These are phyloP conservation scores for Craterostigma plantagineum DNA, from an alignment of 257 asterid species.

Conservation along the genomic window DNA sequence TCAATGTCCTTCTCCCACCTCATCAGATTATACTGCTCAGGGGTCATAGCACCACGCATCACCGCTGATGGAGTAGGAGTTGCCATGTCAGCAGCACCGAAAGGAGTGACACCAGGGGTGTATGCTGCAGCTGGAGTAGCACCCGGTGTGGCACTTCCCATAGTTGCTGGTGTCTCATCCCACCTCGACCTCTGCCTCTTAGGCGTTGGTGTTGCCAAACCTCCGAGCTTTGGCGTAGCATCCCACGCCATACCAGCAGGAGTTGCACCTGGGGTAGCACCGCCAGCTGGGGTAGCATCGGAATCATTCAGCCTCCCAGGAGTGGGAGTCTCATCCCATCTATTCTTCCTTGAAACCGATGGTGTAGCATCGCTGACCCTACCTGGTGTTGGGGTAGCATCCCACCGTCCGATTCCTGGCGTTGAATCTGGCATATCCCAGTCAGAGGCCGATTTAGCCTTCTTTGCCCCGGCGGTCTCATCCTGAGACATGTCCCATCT, in stretches of 20 bases:
- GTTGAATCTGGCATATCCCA: constrained; percentile 86
- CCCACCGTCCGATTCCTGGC: constrained; percentile 95
- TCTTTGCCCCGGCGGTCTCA: constrained; percentile 36
- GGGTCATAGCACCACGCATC: constrained; percentile 70
- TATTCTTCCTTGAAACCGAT: constrained; percentile 44
- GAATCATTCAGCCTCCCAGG: constrained; percentile 74
- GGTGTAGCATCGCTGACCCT: constrained; percentile 85
- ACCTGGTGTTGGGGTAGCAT: constrained; percentile 95
- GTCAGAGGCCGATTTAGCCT: constrained; percentile 55
- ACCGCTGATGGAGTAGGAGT: constrained; percentile 78
- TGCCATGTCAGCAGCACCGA: constrained; percentile 65
- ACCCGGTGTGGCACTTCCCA: constrained; percentile 90
- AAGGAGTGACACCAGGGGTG: constrained; percentile 78
- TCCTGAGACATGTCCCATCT: constrained; percentile 92
- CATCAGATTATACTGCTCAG: constrained; percentile 68
- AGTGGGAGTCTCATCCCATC: constrained; percentile 97
- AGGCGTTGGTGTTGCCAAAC: constrained; percentile 78
- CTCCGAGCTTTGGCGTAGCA: constrained; percentile 67
- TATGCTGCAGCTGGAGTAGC: constrained; percentile 77
- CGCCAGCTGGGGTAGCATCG: constrained; percentile 84
- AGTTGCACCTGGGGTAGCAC: constrained; percentile 77
- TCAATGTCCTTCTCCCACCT: constrained; percentile 94
- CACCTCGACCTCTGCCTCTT: constrained; percentile 93
- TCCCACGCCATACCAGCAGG: constrained; percentile 97
- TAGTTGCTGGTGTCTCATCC: constrained; percentile 93